Evolutionary conservation across 176 grass and related monocot genomes (phyloP).

Genomic region (Triticum dicoccoides): DNA sequence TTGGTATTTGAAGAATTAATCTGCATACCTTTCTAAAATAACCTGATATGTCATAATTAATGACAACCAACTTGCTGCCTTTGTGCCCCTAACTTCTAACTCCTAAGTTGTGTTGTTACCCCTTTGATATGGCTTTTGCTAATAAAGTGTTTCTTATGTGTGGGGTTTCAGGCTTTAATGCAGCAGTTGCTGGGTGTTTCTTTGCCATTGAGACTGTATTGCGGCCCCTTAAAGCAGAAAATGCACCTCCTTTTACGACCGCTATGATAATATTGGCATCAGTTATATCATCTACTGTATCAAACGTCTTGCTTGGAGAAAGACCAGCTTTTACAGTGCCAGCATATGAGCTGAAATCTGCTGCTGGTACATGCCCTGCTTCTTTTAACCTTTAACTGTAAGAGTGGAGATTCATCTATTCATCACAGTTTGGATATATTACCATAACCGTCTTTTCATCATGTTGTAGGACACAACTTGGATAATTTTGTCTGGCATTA

Average conservation of each 20-base stretch:
- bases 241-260: constrained; percentile 95
- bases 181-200: constrained; percentile 93
- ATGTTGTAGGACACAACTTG: background rate
- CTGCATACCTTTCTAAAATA: background rate
- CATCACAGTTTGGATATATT: background rate
- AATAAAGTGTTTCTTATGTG: constrained; percentile 6
- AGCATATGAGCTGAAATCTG: constrained; percentile 91
- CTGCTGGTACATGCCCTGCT: constrained; percentile 73
- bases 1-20: constrained; percentile 2
- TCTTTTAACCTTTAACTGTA: constrained; percentile 26
- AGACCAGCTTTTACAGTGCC: constrained; percentile 93
- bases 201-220: constrained; percentile 98
- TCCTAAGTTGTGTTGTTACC: background rate
- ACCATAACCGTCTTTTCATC: background rate
- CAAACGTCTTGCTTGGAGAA: constrained; percentile 95
- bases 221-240: constrained; percentile 91
- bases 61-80: background rate
- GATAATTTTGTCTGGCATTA: background rate
- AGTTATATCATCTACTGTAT: constrained; percentile 96
- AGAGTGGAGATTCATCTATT: background rate
- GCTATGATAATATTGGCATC: constrained; percentile 98
- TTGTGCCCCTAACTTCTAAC: background rate
- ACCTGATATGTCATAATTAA: constrained; percentile 9
- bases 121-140: background rate
- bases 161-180: constrained; percentile 82